Conservation (phyloP, 2,329 filamentous ascomycete species). For the Exophiala viscosa region DNA sequence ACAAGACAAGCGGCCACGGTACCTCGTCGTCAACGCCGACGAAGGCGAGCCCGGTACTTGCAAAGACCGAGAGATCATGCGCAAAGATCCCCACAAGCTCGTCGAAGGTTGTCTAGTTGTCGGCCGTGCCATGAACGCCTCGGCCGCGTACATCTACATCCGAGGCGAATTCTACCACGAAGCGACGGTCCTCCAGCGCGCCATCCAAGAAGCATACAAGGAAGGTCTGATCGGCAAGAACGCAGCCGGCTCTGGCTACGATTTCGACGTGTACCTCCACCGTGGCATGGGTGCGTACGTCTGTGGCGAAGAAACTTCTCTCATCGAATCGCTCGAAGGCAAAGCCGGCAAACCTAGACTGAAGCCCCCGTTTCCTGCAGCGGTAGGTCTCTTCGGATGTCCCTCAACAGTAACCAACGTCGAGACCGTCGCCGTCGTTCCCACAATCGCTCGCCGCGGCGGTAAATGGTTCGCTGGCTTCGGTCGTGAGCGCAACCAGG, state of each 20-base stretch:
- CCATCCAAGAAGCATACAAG: slow-evolving; percentile 96
- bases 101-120: slow-evolving; percentile 95
- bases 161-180: slow-evolving; percentile 97
- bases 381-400: slow-evolving; percentile 96
- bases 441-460: slow-evolving; percentile 91
- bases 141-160: slow-evolving; percentile 98
- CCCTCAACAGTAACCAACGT: slow-evolving; percentile 98
- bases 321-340: slow-evolving; percentile 97
- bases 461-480: slow-evolving; percentile 90
- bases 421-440: slow-evolving; percentile 91
- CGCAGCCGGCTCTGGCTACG: slow-evolving; percentile 92
- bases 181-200: slow-evolving; percentile 85
- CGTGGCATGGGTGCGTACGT: slow-evolving; percentile 96
- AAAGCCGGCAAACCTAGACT: slow-evolving; percentile 98
- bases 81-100: slow-evolving; percentile 99
- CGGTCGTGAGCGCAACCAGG: slow-evolving; percentile 91
- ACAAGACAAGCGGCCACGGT: slow-evolving; percentile 91
- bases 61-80: slow-evolving; percentile 99
- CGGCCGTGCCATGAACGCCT: slow-evolving; percentile 97
- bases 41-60: slow-evolving; percentile 98
- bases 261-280: slow-evolving; percentile 96
- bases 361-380: slow-evolving; percentile 97
- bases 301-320: slow-evolving; percentile 94
- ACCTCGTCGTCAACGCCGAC: slow-evolving; percentile 96
- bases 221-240: slow-evolving; percentile 97